Percentiles rank a stretch among this genome's conserved stretches.
Conservation (phyloP, 2,329 filamentous ascomycete species). For the Aspergillus floridensis region DNA sequence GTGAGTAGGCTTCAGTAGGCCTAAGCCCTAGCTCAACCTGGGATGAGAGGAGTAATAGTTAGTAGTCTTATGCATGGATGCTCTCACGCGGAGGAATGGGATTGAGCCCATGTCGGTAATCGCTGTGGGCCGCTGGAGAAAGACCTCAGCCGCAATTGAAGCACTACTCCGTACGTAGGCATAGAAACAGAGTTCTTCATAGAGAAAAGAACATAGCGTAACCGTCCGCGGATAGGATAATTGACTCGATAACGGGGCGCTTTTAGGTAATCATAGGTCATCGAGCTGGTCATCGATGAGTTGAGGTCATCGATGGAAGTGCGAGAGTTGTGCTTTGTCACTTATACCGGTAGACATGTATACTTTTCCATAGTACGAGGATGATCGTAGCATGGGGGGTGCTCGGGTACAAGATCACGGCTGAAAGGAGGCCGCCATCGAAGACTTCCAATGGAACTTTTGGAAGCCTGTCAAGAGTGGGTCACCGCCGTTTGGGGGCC, state of each 20-base stretch:
- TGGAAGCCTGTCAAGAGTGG: constrained; percentile 27
- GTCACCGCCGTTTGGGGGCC: constrained; percentile 18
- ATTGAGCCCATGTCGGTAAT: not conserved
- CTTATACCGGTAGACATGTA: not conserved
- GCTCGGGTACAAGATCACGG: constrained; percentile 26
- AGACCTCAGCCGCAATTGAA: not conserved
- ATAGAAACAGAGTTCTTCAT: too few relatives aligned
- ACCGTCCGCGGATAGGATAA: too few relatives aligned
- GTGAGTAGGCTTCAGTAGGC: not conserved
- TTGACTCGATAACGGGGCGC: too few relatives aligned
- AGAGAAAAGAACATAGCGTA: too few relatives aligned
- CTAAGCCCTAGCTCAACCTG: not conserved
- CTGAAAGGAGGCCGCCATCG: constrained; percentile 15
- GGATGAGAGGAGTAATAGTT: not conserved
- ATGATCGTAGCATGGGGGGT: constrained; percentile 26
- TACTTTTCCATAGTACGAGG: constrained; percentile 7
- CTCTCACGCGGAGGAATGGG: not conserved
- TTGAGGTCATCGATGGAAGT: too few relatives aligned
- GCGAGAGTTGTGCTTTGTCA: not conserved
- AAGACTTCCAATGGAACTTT: constrained; percentile 20
- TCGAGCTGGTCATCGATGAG: too few relatives aligned
- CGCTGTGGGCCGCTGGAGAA: not conserved
- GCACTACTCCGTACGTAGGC: not conserved
- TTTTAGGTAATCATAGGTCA: too few relatives aligned
- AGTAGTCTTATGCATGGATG: not conserved